These are phyloP conservation scores for Ilyonectria destructans DNA, from an alignment of 2,329 filamentous ascomycete genomes.

Conservation along the genomic window DNA sequence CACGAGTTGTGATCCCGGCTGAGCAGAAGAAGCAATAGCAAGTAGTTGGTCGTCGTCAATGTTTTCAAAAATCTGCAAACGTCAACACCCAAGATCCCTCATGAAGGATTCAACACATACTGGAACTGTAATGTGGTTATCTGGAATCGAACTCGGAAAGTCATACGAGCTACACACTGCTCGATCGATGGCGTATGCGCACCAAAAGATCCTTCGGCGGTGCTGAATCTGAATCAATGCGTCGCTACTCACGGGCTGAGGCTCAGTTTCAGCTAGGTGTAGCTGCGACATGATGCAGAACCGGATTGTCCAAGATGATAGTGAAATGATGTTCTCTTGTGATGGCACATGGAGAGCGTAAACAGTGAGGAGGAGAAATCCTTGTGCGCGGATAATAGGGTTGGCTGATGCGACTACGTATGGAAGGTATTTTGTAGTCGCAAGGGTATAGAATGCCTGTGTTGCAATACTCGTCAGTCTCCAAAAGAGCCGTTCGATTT, in stretches of 20 bases:
- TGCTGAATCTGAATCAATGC: slow-evolving; percentile 20
- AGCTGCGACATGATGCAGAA: slow-evolving; percentile 27
- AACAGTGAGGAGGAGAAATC: slow-evolving; percentile 22
- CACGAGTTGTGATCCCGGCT: neutral
- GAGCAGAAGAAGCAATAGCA: neutral
- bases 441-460: slow-evolving; percentile 8
- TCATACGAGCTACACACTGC: slow-evolving; percentile 25
- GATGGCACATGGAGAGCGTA: slow-evolving; percentile 25
- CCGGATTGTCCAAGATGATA: slow-evolving; percentile 24
- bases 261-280: slow-evolving; percentile 20
- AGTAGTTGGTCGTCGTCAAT: slow-evolving; percentile 22
- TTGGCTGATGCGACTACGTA: slow-evolving; percentile 11
- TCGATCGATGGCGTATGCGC: slow-evolving; percentile 28
- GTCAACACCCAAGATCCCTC: neutral
- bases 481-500: neutral
- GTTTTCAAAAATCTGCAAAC: slow-evolving; percentile 17
- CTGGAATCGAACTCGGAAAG: slow-evolving; percentile 21
- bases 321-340: slow-evolving; percentile 17
- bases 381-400: slow-evolving; percentile 26
- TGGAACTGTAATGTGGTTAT: slow-evolving; percentile 21
- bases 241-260: neutral
- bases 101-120: neutral
- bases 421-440: slow-evolving; percentile 24
- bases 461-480: neutral
- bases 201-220: slow-evolving; percentile 26